These are phyloP conservation scores for Rasamsonia emersonii DNA, from an alignment of 2,329 filamentous ascomycete genomes.

Conservation along the genomic window DNA sequence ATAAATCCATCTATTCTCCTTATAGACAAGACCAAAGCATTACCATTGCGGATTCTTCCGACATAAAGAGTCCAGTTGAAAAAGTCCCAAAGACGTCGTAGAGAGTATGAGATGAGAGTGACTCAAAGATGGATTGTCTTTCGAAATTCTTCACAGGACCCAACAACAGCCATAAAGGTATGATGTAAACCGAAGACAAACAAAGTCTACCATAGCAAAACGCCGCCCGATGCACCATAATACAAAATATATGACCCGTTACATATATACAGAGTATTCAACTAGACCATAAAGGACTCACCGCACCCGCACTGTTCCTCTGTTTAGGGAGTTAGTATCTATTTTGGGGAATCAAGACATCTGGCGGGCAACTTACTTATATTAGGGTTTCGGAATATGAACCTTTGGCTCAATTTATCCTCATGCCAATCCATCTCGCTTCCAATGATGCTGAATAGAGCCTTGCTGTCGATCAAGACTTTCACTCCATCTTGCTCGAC, in stretches of 20 bases:
- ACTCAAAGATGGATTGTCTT: too few relatives aligned
- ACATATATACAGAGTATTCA: constrained; percentile 7
- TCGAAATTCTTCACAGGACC: too few relatives aligned
- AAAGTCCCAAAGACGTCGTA: too few relatives aligned
- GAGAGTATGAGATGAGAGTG: too few relatives aligned
- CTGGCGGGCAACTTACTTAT: constrained; percentile 64
- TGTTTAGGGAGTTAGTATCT: too few relatives aligned
- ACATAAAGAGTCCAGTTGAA: too few relatives aligned
- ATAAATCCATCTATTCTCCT: too few relatives aligned
- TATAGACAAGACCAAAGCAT: too few relatives aligned
- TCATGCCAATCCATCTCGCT: constrained; percentile 99
- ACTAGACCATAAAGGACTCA: constrained; percentile 81
- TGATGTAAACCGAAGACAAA: too few relatives aligned
- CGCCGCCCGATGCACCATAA: constrained; percentile 31
- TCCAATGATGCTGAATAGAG: constrained; percentile 93
- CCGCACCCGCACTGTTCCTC: constrained; percentile 95
- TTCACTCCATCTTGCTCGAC: constrained; percentile 95
- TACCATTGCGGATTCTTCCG: too few relatives aligned
- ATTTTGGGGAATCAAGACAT: neutral
- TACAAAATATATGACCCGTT: constrained; percentile 12
- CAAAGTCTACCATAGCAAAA: too few relatives aligned
- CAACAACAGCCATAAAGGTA: too few relatives aligned
- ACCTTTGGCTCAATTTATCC: constrained; percentile 84
- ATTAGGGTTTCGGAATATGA: constrained; percentile 94
- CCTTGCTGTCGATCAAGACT: constrained; percentile 94